Conservation (phyloP, 2,329 filamentous ascomycete genomes). For the Fusarium sp. region DNA sequence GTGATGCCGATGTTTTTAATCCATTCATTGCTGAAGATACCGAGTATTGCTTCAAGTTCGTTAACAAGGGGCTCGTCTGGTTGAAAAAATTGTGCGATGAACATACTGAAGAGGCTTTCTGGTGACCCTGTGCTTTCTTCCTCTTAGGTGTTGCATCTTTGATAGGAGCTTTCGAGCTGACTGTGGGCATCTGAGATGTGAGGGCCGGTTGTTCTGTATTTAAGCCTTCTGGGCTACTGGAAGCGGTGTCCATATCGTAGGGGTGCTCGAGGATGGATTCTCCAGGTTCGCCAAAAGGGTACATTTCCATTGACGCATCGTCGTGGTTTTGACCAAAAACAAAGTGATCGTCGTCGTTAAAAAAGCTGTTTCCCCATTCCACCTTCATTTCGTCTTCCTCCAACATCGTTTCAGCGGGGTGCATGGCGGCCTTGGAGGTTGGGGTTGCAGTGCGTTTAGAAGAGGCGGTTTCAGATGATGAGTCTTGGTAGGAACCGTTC, state of each 20-base stretch:
- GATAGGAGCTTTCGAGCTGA: constrained; percentile 48
- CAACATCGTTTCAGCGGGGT: constrained; percentile 56
- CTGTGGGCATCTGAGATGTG: constrained; percentile 55
- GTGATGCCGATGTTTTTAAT: constrained; percentile 57
- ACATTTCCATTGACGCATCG: constrained; percentile 44
- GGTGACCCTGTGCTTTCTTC: constrained; percentile 37
- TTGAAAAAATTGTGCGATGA: constrained; percentile 12
- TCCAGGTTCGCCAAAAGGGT: constrained; percentile 44
- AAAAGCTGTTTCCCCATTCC: constrained; percentile 55
- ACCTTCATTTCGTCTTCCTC: constrained; percentile 53
- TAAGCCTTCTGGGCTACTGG: constrained; percentile 62
- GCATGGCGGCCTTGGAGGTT: constrained; percentile 55
- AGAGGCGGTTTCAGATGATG: constrained; percentile 62
- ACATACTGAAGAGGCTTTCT: constrained; percentile 53
- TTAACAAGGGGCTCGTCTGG: constrained; percentile 10
- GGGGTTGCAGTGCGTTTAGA: constrained; percentile 59
- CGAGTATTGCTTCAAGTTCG: constrained; percentile 59
- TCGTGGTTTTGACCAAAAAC: constrained; percentile 45
- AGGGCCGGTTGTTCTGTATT: constrained; percentile 48
- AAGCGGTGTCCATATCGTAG: constrained; percentile 68
- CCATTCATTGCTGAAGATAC: constrained; percentile 62
- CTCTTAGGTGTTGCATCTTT: constrained; percentile 42
- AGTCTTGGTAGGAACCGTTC: constrained; percentile 58
- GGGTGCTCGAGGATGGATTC: constrained; percentile 57
- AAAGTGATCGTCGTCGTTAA: constrained; percentile 54